phyloP scores from a whole-genome alignment of 768 basidiomycete genomes.

The Podaxis sp. region DNA sequence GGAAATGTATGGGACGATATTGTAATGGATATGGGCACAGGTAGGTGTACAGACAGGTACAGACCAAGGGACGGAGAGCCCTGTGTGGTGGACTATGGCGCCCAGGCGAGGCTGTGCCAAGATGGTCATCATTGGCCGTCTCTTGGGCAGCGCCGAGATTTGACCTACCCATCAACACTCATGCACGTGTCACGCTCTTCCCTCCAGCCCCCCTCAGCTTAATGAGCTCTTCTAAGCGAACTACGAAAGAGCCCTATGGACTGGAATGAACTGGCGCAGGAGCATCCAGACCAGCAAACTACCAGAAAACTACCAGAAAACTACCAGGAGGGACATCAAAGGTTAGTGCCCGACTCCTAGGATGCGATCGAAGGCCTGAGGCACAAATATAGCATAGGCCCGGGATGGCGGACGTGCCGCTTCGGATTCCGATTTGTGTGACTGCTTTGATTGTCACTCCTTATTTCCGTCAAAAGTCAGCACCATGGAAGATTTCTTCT shows the following conservation, averaged over 20 bases:
- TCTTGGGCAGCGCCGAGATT: too few relatives aligned
- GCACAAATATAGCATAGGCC: neutral
- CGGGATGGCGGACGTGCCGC: neutral
- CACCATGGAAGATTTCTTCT: neutral
- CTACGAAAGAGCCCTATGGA: neutral
- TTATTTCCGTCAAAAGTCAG: conserved; percentile 9
- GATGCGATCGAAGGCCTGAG: neutral
- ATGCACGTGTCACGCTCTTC: too few relatives aligned
- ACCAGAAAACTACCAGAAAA: neutral
- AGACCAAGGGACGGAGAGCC: neutral
- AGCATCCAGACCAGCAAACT: neutral
- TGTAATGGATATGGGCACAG: neutral
- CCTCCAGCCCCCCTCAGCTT: too few relatives aligned
- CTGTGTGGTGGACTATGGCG: too few relatives aligned
- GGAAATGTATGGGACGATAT: neutral
- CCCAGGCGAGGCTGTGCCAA: neutral
- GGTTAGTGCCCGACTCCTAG: neutral
- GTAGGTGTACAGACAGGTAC: neutral
- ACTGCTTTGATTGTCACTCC: conserved; percentile 10
- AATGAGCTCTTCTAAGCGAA: too few relatives aligned
- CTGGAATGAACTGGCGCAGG: neutral
- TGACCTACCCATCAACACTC: too few relatives aligned
- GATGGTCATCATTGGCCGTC: neutral
- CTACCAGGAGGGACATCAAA: neutral
- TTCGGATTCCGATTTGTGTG: neutral